A percentile compares a stretch with the other conserved stretches of the same genome.
phyloP scores from a whole-genome alignment of 2,329 filamentous ascomycete genomes.

The Fusarium algeriense region DNA sequence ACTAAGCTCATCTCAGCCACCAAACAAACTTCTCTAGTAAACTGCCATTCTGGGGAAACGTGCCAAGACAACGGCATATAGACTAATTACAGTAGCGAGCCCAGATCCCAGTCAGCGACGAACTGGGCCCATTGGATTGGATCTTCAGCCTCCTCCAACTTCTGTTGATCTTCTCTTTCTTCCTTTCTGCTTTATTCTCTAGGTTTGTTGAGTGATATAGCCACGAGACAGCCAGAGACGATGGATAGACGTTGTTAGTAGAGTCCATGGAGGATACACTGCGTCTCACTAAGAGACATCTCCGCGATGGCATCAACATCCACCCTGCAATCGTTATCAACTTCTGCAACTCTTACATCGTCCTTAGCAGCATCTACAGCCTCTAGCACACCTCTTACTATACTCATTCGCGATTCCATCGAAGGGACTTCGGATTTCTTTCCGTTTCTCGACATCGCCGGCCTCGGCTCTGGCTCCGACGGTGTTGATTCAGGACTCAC shows the following conservation, averaged over 20 bases:
- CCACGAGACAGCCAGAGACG: neutral
- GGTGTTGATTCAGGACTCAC: slow-evolving; percentile 47
- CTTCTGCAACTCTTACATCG: slow-evolving; percentile 19
- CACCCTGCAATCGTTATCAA: slow-evolving; percentile 22
- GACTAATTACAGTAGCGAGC: slow-evolving; percentile 29
- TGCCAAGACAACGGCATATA: slow-evolving; percentile 35
- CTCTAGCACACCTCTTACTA: slow-evolving; percentile 45
- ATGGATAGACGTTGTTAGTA: slow-evolving; percentile 27
- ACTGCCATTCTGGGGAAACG: slow-evolving; percentile 37
- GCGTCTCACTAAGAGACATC: neutral
- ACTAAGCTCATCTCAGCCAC: slow-evolving; percentile 5
- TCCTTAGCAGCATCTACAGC: slow-evolving; percentile 24
- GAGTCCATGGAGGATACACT: slow-evolving; percentile 16
- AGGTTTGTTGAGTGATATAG: neutral
- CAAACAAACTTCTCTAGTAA: slow-evolving; percentile 8
- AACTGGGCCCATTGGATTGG: slow-evolving; percentile 20
- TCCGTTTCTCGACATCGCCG: slow-evolving; percentile 53
- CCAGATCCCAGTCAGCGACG: slow-evolving; percentile 17
- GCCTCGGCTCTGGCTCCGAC: slow-evolving; percentile 46
- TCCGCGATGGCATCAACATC: slow-evolving; percentile 34
- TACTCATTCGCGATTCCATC: slow-evolving; percentile 49
- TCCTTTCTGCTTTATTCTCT: neutral
- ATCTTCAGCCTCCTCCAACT: slow-evolving; percentile 38
- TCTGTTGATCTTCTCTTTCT: slow-evolving; percentile 20
- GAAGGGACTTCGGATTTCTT: slow-evolving; percentile 54